These are phyloP conservation scores for Gnomoniopsis sp. DNA, from an alignment of 2,329 filamentous ascomycete species.

Conservation along the genomic window DNA sequence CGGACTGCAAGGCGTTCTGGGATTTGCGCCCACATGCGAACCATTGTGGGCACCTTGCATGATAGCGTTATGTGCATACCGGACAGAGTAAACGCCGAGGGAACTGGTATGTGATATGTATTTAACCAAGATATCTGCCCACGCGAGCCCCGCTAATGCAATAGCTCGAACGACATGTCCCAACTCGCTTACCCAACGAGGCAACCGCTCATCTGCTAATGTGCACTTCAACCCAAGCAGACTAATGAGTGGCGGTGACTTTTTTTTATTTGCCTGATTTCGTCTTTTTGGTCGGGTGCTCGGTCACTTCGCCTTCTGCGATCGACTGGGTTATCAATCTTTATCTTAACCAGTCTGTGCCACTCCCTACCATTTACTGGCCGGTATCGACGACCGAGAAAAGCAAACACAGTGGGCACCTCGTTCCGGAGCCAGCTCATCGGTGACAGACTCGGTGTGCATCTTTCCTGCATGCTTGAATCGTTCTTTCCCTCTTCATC, in stretches of 20 bases:
- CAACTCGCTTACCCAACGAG: neutral
- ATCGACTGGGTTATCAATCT: neutral
- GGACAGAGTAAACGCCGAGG: neutral
- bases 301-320: neutral
- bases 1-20: constrained; percentile 1
- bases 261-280: no score
- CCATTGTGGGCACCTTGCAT: neutral
- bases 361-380: neutral
- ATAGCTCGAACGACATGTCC: constrained; percentile 4
- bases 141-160: neutral
- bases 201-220: neutral
- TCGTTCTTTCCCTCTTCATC: constrained; percentile 4
- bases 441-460: constrained; percentile 6
- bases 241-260: neutral
- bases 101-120: neutral
- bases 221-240: neutral
- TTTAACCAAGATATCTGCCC: neutral
- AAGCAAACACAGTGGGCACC: constrained; percentile 13
- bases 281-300: neutral
- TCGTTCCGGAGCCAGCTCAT: neutral
- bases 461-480: neutral
- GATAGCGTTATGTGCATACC: neutral
- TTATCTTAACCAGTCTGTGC: neutral
- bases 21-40: neutral
- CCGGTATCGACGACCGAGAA: neutral